Evolutionary conservation across 371 early-diverging fungal genomes (phyloP), one percentile per base, ranked within the genome.

Genomic region (Coemansia sp.): DNA sequence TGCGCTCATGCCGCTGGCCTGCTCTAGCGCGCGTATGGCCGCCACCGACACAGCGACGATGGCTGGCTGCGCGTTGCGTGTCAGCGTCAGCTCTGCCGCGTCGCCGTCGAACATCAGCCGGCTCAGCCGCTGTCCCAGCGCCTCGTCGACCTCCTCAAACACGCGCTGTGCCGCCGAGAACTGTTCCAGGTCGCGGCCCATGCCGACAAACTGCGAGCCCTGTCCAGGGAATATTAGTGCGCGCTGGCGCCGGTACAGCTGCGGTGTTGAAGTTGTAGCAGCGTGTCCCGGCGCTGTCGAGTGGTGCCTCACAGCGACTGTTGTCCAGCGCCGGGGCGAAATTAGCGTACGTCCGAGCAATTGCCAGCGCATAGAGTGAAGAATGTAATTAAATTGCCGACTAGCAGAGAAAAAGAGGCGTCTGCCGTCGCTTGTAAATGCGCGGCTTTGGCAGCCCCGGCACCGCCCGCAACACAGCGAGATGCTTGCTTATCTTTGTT

Each of bases 1-100:
- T n/a, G 90, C 77, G 65, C 89, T 86, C 69, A 93, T 90, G 1
- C 90, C 94, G 51, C 83, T 86, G 38, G 92, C 94, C 0, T 80
- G 80, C 77, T 95, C 89, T 36, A 97, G 80, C 1, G 94, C 94
- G 10, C 89, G 83, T n/a, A 93, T 72, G 63, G 90, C 83, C 0
- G 98, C 96, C 56, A 94, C 84, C 0, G 95, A 95, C 1, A 92
- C 93, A 2, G 90, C 88, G 45, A 96, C 78, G 59, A 96, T 97
- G 6, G 97, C 96, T 0, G 98, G 96, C 78, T 97, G 98, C 12
- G 97, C 97, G 67, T 95, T 93, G 59, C 88, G 86, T 14, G 98
- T 96, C 63, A 82, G 68, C 31, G 85, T 95, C 30, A 97, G 81
- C 40, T 83, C 81, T 36, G 82, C 81, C 83, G 83, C 85, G 47